These are phyloP conservation scores for Schrenkiella parvula DNA, from an alignment of 345 rosid genomes.

Conservation along the genomic window DNA sequence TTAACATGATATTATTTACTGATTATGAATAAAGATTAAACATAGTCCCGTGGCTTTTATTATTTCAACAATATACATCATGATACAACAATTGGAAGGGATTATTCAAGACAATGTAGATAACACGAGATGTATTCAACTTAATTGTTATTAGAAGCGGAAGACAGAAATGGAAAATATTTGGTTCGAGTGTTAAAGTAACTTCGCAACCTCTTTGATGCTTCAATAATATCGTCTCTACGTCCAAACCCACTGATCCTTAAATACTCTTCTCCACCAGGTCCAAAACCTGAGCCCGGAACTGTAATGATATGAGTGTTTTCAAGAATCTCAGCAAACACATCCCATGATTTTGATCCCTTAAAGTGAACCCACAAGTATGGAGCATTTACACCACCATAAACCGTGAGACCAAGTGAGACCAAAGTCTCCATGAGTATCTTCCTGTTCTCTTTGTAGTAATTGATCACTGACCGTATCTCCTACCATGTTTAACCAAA, in stretches of 20 bases:
- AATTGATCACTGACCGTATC: constrained; percentile 33
- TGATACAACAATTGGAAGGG: background rate
- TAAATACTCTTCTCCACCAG: constrained; percentile 65
- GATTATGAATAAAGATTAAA: background rate
- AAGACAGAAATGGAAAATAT: constrained; percentile 15
- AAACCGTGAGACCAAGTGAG: constrained; percentile 48
- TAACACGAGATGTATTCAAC: background rate
- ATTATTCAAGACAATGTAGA: background rate
- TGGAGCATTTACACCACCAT: constrained; percentile 75
- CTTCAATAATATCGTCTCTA: constrained; percentile 50
- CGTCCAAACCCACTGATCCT: constrained; percentile 74
- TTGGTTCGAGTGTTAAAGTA: constrained; percentile 20
- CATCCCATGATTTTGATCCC: constrained; percentile 63
- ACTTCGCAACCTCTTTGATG: constrained; percentile 45
- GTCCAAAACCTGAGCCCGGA: constrained; percentile 84
- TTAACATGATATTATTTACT: background rate
- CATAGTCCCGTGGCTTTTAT: background rate
- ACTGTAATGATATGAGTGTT: constrained; percentile 61
- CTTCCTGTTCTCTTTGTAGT: constrained; percentile 63
- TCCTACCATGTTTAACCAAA: constrained; percentile 19
- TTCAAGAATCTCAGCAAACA: constrained; percentile 65
- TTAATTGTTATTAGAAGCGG: constrained; percentile 15
- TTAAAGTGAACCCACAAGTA: constrained; percentile 75
- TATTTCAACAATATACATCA: constrained; percentile 21
- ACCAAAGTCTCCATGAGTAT: constrained; percentile 49